Evolutionary conservation across 2,329 filamentous ascomycete species (phyloP), one percentile per base, ranked within the genome.

Genomic region (Penicillium digitatum): DNA sequence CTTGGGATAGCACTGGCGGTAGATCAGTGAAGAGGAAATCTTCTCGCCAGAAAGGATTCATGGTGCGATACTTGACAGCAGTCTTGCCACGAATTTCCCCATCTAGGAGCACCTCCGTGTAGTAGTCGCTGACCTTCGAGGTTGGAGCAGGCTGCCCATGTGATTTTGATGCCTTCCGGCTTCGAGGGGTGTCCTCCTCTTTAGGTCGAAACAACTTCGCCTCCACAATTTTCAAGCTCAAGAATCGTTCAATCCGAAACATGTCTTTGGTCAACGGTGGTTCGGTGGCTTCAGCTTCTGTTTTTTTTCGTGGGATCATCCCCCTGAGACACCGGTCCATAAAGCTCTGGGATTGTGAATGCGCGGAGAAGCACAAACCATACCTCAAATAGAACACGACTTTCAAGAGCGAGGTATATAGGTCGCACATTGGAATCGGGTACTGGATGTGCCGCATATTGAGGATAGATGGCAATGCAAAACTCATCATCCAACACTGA

Each of bases 391-490:
- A 95, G 79, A 7, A 95, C 85, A 39, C 92, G 84, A 26, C 85
- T 92, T 63, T 97, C 93, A 42, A 96, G 76, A 3, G 90, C 88
- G 32, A 99, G 79, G 69, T 95, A 96, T 34, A 97, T 86, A 0
- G 94, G 93, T n/a, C 89, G 85, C 56, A 90, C 86, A 27, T 93
- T 83, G 7, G 88, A 87, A 53, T 93, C 79, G 18, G 87, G 82
- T 3, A 84, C 87, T 1, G 89, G 83, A 20, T 84, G 85, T 10
- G 88, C 81, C 0, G 90, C 86, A 73, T 99, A 97, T 59, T 93
- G 92, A 16, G 94, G 93, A 68, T 96, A 96, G 44, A 99, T 93
- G 49, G 90, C 92, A 60, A 99, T 89, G 76, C 92, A 97, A 68
- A 89, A 94, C 56, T 96, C 90, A 71, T 94, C 89, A 61, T 95